Conservation (phyloP, 352 stramenopile species). For the Nothophytophthora sp. region DNA sequence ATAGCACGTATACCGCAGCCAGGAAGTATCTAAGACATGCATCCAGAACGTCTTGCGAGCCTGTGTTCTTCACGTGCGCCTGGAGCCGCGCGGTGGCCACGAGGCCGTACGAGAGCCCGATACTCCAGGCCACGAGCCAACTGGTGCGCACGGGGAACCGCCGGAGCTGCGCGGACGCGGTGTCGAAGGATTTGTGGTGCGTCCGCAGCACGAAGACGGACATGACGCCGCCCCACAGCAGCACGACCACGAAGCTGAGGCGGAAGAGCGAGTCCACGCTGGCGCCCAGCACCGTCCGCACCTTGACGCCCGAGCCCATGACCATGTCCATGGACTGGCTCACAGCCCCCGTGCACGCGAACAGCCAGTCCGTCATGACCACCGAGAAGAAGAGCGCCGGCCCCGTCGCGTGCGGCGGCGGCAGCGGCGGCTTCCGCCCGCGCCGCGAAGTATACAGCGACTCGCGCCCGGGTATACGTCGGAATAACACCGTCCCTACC, state of each 20-base stretch:
- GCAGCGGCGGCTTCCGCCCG: slow-evolving; percentile 14
- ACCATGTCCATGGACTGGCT: slow-evolving; percentile 59
- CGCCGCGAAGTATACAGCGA: background rate
- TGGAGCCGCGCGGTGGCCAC: slow-evolving; percentile 37
- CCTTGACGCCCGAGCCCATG: slow-evolving; percentile 36
- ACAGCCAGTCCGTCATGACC: slow-evolving; percentile 59
- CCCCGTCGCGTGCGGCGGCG: slow-evolving; percentile 30
- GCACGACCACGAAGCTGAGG: slow-evolving; percentile 41
- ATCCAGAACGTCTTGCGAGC: background rate
- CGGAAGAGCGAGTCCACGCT: slow-evolving; percentile 37
- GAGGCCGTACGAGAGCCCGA: slow-evolving; percentile 42
- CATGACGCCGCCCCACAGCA: slow-evolving; percentile 55
- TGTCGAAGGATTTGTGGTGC: slow-evolving; percentile 12
- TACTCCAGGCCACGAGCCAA: slow-evolving; percentile 49
- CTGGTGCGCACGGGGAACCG: slow-evolving; percentile 45
- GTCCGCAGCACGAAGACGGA: slow-evolving; percentile 45
- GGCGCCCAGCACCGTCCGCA: slow-evolving; percentile 41
- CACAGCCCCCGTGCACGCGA: slow-evolving; percentile 47
- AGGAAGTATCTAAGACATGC: slow-evolving; percentile 33
- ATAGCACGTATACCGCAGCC: slow-evolving; percentile 31
- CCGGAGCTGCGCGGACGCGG: slow-evolving; percentile 16
- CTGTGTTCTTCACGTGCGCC: slow-evolving; percentile 19
- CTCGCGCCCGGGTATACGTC: slow-evolving; percentile 22
- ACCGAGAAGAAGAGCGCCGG: slow-evolving; percentile 59
- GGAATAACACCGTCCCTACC: slow-evolving; percentile 35